These are phyloP conservation scores for Cladosporium sp. DNA, from an alignment of 2,329 filamentous ascomycete genomes.

Conservation along the genomic window DNA sequence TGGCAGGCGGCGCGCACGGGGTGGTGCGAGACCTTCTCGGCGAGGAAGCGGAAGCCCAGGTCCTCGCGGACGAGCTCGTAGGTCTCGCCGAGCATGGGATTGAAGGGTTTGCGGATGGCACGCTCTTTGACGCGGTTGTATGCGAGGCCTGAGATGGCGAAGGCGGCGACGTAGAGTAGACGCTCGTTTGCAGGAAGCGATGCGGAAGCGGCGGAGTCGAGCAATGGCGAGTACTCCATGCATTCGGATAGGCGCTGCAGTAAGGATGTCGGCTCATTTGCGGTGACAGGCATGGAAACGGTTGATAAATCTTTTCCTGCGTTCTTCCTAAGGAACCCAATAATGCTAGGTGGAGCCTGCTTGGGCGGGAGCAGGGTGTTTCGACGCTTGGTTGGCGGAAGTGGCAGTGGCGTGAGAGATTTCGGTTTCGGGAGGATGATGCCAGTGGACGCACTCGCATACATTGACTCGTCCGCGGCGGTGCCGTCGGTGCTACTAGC, in stretches of 20 bases:
- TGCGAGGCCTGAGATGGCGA: conserved; percentile 83
- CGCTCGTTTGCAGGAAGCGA: conserved; percentile 56
- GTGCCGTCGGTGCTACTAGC: conserved; percentile 52
- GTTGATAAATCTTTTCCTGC: conserved; percentile 96
- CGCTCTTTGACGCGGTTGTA: conserved; percentile 79
- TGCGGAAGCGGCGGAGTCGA: conserved; percentile 61
- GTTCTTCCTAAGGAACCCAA: conserved; percentile 92
- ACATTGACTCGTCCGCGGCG: conserved; percentile 15
- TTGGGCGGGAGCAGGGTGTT: conserved; percentile 66
- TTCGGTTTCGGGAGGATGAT: conserved; percentile 73
- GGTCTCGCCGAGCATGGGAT: conserved; percentile 92
- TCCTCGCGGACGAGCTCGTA: conserved; percentile 87
- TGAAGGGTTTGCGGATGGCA: conserved; percentile 92
- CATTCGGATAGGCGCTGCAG: conserved; percentile 86
- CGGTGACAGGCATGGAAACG: conserved; percentile 94
- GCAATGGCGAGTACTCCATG: conserved; percentile 79
- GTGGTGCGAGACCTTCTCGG: conserved; percentile 90
- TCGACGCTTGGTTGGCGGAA: conserved; percentile 61
- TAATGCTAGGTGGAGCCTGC: conserved; percentile 78
- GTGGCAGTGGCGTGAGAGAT: conserved; percentile 68
- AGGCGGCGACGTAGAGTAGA: conserved; percentile 78
- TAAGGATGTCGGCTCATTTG: conserved; percentile 86
- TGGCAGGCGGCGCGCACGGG: conserved; percentile 91
- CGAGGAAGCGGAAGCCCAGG: conserved; percentile 80
- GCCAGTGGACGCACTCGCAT: conserved; percentile 22